phyloP scores from a whole-genome alignment of 805 yeast species.

The Huiozyma naganishii region DNA sequence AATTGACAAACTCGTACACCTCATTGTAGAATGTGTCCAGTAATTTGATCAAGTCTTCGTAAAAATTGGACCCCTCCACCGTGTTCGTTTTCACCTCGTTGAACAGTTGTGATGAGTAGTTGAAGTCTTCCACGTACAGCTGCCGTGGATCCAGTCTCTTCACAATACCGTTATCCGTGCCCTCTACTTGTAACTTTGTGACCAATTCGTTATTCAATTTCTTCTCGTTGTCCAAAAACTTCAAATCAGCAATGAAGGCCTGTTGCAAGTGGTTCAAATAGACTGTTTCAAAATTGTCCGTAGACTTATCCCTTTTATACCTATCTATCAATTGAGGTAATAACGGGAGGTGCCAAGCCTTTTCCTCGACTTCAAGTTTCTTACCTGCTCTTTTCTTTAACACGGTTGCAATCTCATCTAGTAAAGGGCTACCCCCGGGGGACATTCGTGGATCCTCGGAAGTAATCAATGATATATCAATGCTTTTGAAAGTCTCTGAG shows the following conservation, averaged over 20 bases:
- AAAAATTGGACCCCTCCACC: conserved; percentile 61
- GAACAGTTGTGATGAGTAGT: conserved; percentile 27
- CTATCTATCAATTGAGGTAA: conserved; percentile 43
- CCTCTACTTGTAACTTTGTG: conserved; percentile 28
- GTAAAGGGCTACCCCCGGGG: conserved; percentile 1
- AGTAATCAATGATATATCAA: conserved; percentile 35
- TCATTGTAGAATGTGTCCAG: conserved; percentile 36
- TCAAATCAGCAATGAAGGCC: conserved; percentile 40
- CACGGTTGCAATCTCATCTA: conserved; percentile 29
- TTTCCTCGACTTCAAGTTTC: conserved; percentile 33
- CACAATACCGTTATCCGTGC: background rate
- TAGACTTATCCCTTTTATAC: conserved; percentile 29
- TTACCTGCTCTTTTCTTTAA: conserved; percentile 24
- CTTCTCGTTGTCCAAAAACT: conserved; percentile 34
- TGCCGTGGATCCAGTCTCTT: conserved; percentile 12
- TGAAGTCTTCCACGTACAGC: conserved; percentile 19
- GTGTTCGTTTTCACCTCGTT: conserved; percentile 49
- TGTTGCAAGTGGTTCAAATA: conserved; percentile 33
- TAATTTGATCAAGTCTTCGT: conserved; percentile 45
- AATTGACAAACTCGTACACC: conserved; percentile 41
- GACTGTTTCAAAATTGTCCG: conserved; percentile 31
- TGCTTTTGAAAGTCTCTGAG: conserved; percentile 34
- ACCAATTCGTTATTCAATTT: conserved; percentile 31
- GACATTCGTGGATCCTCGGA: conserved; percentile 24
- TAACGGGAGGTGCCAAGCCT: conserved; percentile 37